Base-by-base conservation (phyloP, 208 protist genomes). In the Lotmaria passim region DNA sequence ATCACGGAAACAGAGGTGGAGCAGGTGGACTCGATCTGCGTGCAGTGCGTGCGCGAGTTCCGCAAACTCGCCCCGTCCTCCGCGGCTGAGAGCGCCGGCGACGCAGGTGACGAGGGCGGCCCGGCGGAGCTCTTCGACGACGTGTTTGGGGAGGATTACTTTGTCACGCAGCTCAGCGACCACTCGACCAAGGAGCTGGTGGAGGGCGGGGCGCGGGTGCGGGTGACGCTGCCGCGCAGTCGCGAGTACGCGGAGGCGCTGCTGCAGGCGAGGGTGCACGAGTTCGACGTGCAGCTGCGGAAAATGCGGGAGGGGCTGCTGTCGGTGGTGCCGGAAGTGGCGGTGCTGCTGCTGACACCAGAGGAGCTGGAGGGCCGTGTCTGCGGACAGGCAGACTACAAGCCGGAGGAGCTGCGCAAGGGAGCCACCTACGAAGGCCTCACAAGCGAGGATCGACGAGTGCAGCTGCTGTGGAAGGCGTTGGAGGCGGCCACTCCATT, bases 351-450 rank as follows among this genome's bases (percentile, higher is more conserved):
- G 34, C 66, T 97, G 24, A 90, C 87, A 12, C 93, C 95, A 23
- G 69, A 81, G 34, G 93, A 98, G 75, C 69, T 98, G 46, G 95
- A 98, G 84, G 55, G 68, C 31, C 77, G 79, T 7, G 84, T 98
- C 60, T 98, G 93, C 73, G 96, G 96, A n/a, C 81, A 87, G 69
- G 78, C 93, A 10, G 90, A 97, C 76, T 94, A 97, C 82, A 79
- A 79, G 31, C 86, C 95, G 12, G 86, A 89, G 56, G 87, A 94
- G 50, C 78, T 98, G 62, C 73, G 90, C 10, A 87, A 89, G 23
- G 79, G 82, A 26, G 87, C 92, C 28, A 73, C 88, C 15, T 97
- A 94, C 72, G 93, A 98, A 38, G 89, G 94, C 23, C 64, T 95
- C 36, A 87, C 75, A 24, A 80, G 73, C 31, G 89, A 94, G 56